These are phyloP conservation scores for Parathielavia appendiculata DNA, from an alignment of 495 filamentous ascomycete genomes.

Conservation along the genomic window DNA sequence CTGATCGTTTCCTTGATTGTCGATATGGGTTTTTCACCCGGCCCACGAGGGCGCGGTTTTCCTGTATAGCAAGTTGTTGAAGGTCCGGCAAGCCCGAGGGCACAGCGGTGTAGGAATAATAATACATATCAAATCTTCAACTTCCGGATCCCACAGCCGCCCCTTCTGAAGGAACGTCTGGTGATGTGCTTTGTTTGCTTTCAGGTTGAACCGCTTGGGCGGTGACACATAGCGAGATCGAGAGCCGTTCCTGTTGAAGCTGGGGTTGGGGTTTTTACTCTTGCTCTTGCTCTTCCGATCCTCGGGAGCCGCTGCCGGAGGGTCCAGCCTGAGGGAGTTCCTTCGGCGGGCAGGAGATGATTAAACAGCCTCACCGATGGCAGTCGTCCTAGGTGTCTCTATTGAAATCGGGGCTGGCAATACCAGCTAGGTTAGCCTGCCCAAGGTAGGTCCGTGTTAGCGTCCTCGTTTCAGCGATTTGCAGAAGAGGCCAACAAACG, in stretches of 20 bases:
- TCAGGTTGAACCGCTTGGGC: conserved; percentile 27
- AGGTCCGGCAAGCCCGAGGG: too few species aligned
- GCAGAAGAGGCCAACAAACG: conserved; percentile 5
- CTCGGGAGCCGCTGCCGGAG: not conserved
- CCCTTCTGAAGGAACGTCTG: conserved; percentile 29
- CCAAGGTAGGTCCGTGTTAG: conserved; percentile 8
- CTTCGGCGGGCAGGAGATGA: conserved; percentile 1
- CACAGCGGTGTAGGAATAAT: too few species aligned
- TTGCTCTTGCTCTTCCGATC: not conserved
- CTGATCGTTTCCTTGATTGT: too few species aligned
- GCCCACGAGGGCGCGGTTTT: too few species aligned
- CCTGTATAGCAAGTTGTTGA: too few species aligned
- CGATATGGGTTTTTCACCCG: too few species aligned
- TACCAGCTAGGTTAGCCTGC: conserved; percentile 4
- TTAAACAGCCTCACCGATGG: conserved; percentile 4
- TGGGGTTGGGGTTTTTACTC: conserved; percentile 13
- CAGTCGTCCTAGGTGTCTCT: not conserved
- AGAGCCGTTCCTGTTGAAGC: conserved; percentile 18
- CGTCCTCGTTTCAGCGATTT: not conserved
- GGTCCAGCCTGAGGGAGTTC: conserved; percentile 5
- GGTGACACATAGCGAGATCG: conserved; percentile 17
- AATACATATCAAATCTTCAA: too few species aligned
- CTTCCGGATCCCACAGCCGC: conserved; percentile 36
- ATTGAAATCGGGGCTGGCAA: not conserved
- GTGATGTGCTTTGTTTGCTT: conserved; percentile 21